phyloP scores from a whole-genome alignment of 208 protist species.

The Lotmaria passim region DNA sequence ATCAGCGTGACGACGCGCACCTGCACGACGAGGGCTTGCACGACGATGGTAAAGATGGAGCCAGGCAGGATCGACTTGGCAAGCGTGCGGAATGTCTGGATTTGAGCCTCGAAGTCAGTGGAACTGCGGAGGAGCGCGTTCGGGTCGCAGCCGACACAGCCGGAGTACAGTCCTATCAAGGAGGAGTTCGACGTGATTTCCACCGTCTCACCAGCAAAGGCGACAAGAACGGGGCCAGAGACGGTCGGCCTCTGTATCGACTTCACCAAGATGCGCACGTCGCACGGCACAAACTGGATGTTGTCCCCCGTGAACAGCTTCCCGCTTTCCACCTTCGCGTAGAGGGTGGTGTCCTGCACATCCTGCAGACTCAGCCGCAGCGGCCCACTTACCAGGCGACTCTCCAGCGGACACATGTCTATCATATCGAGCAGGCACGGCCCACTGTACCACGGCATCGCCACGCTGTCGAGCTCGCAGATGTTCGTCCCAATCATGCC shows the following conservation, averaged over 20 bases:
- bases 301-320: constrained; percentile 46
- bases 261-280: constrained; percentile 59
- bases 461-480: constrained; percentile 18
- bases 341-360: constrained; percentile 59
- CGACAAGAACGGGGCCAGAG: constrained; percentile 54
- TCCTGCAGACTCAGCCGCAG: constrained; percentile 83
- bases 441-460: constrained; percentile 80
- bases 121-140: constrained; percentile 34
- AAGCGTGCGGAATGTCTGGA: constrained; percentile 80
- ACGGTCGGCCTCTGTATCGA: constrained; percentile 68
- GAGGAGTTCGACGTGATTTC: constrained; percentile 62
- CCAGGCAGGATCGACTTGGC: constrained; percentile 74
- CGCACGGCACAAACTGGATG: constrained; percentile 63
- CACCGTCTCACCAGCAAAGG: constrained; percentile 79
- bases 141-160: constrained; percentile 69
- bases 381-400: constrained; percentile 61
- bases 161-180: constrained; percentile 63
- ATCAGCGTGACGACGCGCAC: constrained; percentile 74
- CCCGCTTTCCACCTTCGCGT: constrained; percentile 84
- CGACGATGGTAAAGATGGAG: constrained; percentile 65
- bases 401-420: constrained; percentile 75
- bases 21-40: constrained; percentile 71
- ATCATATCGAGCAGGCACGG: constrained; percentile 71
- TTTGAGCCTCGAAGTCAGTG: constrained; percentile 79
- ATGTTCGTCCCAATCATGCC: constrained; percentile 82